Base-by-base conservation (phyloP, 306 rosid genomes). In the Amphicarpaea edgeworthii region DNA sequence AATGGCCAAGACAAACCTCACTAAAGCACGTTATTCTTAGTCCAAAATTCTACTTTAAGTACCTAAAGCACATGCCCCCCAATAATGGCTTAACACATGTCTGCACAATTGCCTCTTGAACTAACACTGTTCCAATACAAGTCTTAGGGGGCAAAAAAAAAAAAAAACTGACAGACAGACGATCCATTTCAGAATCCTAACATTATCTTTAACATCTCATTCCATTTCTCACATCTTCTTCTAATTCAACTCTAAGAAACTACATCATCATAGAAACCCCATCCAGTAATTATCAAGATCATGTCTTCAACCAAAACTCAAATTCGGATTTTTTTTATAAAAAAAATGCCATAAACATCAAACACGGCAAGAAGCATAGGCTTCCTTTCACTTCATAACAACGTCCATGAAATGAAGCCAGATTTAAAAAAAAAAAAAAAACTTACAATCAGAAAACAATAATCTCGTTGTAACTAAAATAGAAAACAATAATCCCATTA, bases 231-330 rank as follows among this genome's bases (percentile, higher is more conserved):
- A 77, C 47, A 68, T 77, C 60, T 61, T 53, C 64, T 67, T 21
- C 59, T 60, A 16, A 47, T 67, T 21, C 37, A 47, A 38, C 62
- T 68, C 47, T 42, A 75, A 75, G 43, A 81, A 75, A 68, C 40
- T 7, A 34, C 12, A 43, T 43, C 73, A 60, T 66, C 77, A 7
- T 49, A 68, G 46, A 68, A 75, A 58, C 54, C 57, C 55, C 70
- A 34, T 43, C 75, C 10, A 57, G 28, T 64, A 55, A 79, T 32
- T 67, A 47, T 73, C 43, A 68, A 59, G 41, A 10, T 37, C 62
- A 26, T 53, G 61, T 28, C 19, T 51, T 3, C 47, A 17, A 72
- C 21, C 43, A 42, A 8, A 7, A 1, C 43, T 10, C 3, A 16
- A 46, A 21, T 17, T 49, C 6, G 16, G 24, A 65, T 15, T 38